A percentile compares a stretch with the other conserved stretches of the same genome.
Conservation (phyloP, 306 rosid species). For the Quercus dentata region DNA sequence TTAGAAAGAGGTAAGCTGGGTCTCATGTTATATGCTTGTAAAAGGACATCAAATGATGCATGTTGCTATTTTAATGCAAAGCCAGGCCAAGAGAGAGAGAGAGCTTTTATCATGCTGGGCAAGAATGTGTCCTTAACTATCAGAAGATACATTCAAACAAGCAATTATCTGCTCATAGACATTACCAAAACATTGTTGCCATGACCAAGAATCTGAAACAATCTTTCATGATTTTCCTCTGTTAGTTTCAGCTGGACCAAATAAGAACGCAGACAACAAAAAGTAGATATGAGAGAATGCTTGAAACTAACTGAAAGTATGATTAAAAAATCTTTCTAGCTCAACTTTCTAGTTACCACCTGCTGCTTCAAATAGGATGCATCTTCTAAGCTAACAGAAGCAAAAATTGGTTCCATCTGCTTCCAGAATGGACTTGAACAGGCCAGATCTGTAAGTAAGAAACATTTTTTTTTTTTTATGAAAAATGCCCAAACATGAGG, state of each 20-base stretch:
- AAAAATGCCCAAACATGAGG: neutral
- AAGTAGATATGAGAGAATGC: constrained; percentile 16
- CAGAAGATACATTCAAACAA: neutral
- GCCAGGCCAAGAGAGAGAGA: neutral
- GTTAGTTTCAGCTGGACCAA: constrained; percentile 45
- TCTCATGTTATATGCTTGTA: neutral
- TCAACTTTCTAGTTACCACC: constrained; percentile 34
- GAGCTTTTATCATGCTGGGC: neutral
- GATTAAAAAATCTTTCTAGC: constrained; percentile 1
- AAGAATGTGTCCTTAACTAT: neutral
- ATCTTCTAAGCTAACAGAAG: constrained; percentile 49
- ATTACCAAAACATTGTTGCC: constrained; percentile 48
- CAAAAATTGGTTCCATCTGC: constrained; percentile 64
- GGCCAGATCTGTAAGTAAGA: constrained; percentile 51
- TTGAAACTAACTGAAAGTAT: constrained; percentile 15
- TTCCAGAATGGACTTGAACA: constrained; percentile 81
- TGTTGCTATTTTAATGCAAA: neutral
- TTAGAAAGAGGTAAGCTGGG: neutral
- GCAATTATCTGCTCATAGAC: constrained; percentile 5
- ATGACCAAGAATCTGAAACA: constrained; percentile 40
- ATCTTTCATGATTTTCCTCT: constrained; percentile 47
- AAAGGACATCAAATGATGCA: neutral
- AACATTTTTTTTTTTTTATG: neutral
- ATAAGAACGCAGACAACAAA: constrained; percentile 13
- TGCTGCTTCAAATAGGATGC: constrained; percentile 58